Base-by-base conservation (phyloP, 1,139 yeast genomes). In the Lodderomyces margitis region DNA sequence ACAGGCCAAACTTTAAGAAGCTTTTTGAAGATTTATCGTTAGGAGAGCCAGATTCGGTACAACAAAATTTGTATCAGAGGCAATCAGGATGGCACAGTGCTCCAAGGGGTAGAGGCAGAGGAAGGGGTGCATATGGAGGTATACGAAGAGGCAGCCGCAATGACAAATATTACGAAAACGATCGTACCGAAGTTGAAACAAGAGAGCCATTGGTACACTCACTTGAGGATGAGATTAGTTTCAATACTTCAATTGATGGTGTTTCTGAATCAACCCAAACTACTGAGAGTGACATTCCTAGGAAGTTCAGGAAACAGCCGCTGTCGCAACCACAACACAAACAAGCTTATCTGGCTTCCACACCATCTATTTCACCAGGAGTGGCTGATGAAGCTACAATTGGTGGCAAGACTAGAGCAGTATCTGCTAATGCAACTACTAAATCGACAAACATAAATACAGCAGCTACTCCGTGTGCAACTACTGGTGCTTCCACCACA, bases 91-190 rank as follows among this genome's bases (percentile, higher is more conserved):
- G 11, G 38, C 32, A 21, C 16, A 36, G 48, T 9, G 37, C 43
- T 24, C 39, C 41, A 15, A 42, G 46, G 33, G 46, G 49, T 20
- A 45, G 58, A 55, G 45, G 57, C 30, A 53, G 58, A n/a, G 52
- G 62, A 36, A 52, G 58, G 4, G 44, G 54, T 16, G 34, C 27
- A 32, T 32, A 5, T 20, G 7, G 23, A 4, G 24, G 35, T 12
- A 17, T 19, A 20, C 24, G 35, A 5, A 17, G 24, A 10, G 24
- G 35, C 19, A 32, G 24, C 7, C 23, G 35, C 5, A 32, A 6
- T 14, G 24, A 32, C 35, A 32, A 32, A 20, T 15, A 5, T 8
- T 14, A 28, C 16, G 32, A n/a, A 4, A n/a, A n/a, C 16, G 32
- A 28, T 15, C 32, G 32, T n/a, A 28, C 5, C 3, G 32, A 28